Conservation (phyloP, 345 rosid species). For the Tarenaya hassleriana region DNA sequence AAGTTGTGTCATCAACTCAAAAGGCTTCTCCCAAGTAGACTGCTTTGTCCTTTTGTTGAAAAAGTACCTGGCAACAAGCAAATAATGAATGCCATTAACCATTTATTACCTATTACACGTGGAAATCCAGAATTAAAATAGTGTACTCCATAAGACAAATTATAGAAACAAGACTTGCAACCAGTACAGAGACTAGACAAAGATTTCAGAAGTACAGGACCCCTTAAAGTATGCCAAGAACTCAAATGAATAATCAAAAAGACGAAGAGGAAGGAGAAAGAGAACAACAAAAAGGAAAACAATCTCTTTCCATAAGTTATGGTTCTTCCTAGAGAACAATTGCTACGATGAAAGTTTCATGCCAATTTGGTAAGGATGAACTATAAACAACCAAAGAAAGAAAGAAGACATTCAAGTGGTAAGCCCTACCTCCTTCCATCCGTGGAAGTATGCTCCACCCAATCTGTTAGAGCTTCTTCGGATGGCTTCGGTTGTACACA, state of each 20-base stretch:
- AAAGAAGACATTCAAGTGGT: conserved; percentile 7
- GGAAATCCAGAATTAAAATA: conserved; percentile 10
- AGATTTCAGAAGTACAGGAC: conserved; percentile 7
- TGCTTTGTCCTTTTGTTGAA: conserved; percentile 70
- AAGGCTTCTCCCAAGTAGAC: conserved; percentile 94
- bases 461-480: conserved; percentile 46
- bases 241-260: not conserved
- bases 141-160: conserved; percentile 12
- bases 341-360: no score
- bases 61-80: conserved; percentile 57
- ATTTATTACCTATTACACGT: conserved; percentile 5
- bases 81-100: conserved; percentile 13
- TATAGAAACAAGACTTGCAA: conserved; percentile 6
- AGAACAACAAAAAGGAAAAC: conserved; percentile 1
- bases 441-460: conserved; percentile 81
- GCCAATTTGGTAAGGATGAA: not conserved
- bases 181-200: conserved; percentile 7
- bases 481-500: conserved; percentile 31
- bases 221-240: not conserved
- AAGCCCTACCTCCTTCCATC: conserved; percentile 71
- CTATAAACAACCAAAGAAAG: not conserved
- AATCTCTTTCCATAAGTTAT: not conserved
- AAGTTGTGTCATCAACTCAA: conserved; percentile 79
- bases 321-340: no score
- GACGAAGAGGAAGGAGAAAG: not conserved